Percentiles rank a stretch among this genome's conserved stretches.
These are phyloP conservation scores for Leccinum angustisporum DNA, from an alignment of 1,284 basidiomycete species.

Conservation along the genomic window DNA sequence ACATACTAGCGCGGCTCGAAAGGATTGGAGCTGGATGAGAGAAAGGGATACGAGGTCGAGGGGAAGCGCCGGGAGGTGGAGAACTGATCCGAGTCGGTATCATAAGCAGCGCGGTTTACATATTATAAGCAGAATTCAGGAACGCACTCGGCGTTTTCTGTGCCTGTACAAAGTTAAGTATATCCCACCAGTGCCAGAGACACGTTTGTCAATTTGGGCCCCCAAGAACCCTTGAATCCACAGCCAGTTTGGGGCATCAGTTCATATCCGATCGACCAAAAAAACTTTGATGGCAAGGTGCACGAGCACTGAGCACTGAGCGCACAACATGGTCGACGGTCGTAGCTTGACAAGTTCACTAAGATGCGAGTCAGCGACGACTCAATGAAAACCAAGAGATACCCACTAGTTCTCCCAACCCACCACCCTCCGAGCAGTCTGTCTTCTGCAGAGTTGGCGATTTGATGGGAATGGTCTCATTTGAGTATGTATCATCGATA, in stretches of 20 bases:
- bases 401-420: neutral
- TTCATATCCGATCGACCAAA: neutral
- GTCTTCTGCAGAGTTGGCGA: too few species aligned
- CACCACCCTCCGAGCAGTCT: too few species aligned
- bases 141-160: conserved; percentile 6
- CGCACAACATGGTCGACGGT: too few species aligned
- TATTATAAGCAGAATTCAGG: conserved; percentile 17
- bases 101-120: conserved; percentile 18
- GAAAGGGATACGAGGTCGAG: neutral
- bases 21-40: neutral
- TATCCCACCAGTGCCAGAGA: neutral
- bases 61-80: conserved; percentile 4
- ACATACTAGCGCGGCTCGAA: conserved; percentile 17
- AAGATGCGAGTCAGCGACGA: neutral
- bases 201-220: conserved; percentile 14
- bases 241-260: neutral
- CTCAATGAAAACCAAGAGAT: neutral
- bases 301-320: too few species aligned
- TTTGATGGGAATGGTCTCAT: too few species aligned
- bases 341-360: neutral
- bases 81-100: conserved; percentile 1
- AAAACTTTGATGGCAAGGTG: neutral
- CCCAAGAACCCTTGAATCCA: conserved; percentile 17
- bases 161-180: conserved; percentile 5
- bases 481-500: too few species aligned